A percentile compares a stretch with the other conserved stretches of the same genome.
Evolutionary conservation across 2,329 filamentous ascomycete species (phyloP).

Genomic region (Thelonectria olida): DNA sequence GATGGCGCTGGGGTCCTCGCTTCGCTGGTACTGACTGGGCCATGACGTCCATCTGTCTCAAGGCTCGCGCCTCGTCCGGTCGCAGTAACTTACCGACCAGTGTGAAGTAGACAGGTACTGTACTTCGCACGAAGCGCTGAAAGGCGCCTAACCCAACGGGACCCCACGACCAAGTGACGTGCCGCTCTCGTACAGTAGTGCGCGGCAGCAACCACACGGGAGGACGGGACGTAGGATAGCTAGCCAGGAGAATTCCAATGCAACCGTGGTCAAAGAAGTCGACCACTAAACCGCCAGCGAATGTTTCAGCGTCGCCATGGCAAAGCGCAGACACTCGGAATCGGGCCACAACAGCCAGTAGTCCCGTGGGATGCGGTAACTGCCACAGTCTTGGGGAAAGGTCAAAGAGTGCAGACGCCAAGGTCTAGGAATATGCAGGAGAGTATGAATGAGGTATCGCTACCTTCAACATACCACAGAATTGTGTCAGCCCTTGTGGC

Average conservation of each 20-base stretch:
- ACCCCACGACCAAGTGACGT: slow-evolving; percentile 35
- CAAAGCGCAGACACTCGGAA: slow-evolving; percentile 1
- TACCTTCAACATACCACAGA: neutral
- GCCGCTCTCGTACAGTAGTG: slow-evolving; percentile 36
- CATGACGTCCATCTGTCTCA: slow-evolving; percentile 5
- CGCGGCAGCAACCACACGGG: slow-evolving; percentile 27
- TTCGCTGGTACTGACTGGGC: neutral
- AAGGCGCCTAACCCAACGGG: slow-evolving; percentile 22
- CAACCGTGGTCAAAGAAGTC: neutral
- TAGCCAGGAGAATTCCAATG: slow-evolving; percentile 2
- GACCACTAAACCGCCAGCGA: slow-evolving; percentile 2
- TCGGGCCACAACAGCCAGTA: neutral
- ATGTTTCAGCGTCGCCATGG: slow-evolving; percentile 4
- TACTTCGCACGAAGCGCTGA: neutral
- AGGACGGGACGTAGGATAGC: slow-evolving; percentile 10
- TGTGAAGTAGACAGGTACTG: neutral
- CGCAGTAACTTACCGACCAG: too few relatives aligned
- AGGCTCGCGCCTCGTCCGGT: neutral
- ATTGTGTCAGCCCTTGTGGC: slow-evolving; percentile 1
- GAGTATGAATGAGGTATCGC: slow-evolving; percentile 5
- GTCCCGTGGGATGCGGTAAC: neutral
- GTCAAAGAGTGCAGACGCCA: neutral
- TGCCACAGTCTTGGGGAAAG: neutral
- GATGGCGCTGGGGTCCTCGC: neutral
- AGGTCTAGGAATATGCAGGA: slow-evolving; percentile 1